phyloP scores from a whole-genome alignment of 768 basidiomycete species.

The Tulasnella sp. region DNA sequence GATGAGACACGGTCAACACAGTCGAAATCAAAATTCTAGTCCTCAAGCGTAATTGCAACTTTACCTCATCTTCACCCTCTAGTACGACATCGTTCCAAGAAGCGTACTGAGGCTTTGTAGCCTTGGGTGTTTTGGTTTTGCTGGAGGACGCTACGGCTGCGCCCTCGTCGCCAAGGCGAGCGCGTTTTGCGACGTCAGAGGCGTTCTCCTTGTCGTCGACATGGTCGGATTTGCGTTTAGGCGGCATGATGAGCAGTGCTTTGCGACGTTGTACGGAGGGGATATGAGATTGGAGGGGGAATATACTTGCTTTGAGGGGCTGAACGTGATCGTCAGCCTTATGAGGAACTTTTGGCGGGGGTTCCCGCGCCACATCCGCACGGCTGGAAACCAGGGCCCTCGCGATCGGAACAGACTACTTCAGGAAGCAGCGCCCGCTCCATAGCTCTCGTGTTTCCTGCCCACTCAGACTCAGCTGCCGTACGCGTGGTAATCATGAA shows the following conservation, averaged over 20 bases:
- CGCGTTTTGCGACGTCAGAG: constrained; percentile 12
- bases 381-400: too few relatives aligned
- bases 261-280: not conserved
- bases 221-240: constrained; percentile 45
- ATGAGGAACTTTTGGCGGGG: too few relatives aligned
- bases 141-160: constrained; percentile 30
- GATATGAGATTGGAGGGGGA: not conserved
- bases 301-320: too few relatives aligned
- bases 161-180: constrained; percentile 26
- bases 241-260: constrained; percentile 34
- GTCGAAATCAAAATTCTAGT: not conserved
- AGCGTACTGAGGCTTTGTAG: constrained; percentile 25
- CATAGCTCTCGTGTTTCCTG: too few relatives aligned
- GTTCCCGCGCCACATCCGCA: too few relatives aligned
- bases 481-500: too few relatives aligned
- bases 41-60: not conserved
- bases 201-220: constrained; percentile 26
- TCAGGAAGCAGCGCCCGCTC: too few relatives aligned
- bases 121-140: constrained; percentile 33
- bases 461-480: too few relatives aligned
- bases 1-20: not conserved
- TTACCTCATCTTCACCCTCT: constrained; percentile 44
- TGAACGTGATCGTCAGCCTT: too few relatives aligned
- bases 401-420: too few relatives aligned
- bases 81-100: constrained; percentile 37